Conservation (phyloP, 2,329 filamentous ascomycete genomes). For the Hypoxylon sp. region DNA sequence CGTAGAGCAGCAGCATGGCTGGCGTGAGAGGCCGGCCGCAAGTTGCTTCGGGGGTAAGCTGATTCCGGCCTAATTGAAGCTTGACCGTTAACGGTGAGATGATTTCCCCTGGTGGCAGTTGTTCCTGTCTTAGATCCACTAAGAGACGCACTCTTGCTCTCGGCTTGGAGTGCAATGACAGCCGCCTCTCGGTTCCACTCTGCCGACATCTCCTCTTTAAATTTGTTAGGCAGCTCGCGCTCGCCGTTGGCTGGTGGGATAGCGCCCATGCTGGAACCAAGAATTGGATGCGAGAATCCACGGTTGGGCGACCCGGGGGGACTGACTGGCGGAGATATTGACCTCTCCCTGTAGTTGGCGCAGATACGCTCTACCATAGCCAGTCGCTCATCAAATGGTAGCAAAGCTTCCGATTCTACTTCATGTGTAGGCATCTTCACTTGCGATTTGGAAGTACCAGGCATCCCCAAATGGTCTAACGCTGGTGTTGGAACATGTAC, state of each 20-base stretch:
- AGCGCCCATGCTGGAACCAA: conserved; percentile 58
- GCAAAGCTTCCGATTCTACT: conserved; percentile 69
- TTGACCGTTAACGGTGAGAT: conserved; percentile 65
- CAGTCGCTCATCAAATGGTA: conserved; percentile 78
- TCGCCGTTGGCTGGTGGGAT: conserved; percentile 52
- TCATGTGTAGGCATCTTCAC: conserved; percentile 59
- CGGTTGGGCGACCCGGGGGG: conserved; percentile 75
- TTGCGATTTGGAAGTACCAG: conserved; percentile 55
- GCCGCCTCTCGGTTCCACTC: conserved; percentile 83
- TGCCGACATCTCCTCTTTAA: conserved; percentile 78
- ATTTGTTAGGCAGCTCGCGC: conserved; percentile 68
- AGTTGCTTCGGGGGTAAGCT: conserved; percentile 59
- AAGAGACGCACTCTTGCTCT: conserved; percentile 76
- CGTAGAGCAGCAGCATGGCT: conserved; percentile 55
- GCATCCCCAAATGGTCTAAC: conserved; percentile 67
- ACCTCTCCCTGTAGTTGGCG: conserved; percentile 70
- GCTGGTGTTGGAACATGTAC: conserved; percentile 74
- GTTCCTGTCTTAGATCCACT: conserved; percentile 77
- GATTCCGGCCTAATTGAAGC: conserved; percentile 53
- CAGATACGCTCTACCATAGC: conserved; percentile 79
- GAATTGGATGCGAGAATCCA: conserved; percentile 67
- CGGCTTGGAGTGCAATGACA: conserved; percentile 72
- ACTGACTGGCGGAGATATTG: conserved; percentile 72
- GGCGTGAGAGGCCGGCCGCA: conserved; percentile 58
- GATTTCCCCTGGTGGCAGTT: conserved; percentile 60